Evolutionary conservation across 2,329 filamentous ascomycete genomes (phyloP), one percentile per base, ranked within the genome.

Genomic region (Ophiostoma ips): DNA sequence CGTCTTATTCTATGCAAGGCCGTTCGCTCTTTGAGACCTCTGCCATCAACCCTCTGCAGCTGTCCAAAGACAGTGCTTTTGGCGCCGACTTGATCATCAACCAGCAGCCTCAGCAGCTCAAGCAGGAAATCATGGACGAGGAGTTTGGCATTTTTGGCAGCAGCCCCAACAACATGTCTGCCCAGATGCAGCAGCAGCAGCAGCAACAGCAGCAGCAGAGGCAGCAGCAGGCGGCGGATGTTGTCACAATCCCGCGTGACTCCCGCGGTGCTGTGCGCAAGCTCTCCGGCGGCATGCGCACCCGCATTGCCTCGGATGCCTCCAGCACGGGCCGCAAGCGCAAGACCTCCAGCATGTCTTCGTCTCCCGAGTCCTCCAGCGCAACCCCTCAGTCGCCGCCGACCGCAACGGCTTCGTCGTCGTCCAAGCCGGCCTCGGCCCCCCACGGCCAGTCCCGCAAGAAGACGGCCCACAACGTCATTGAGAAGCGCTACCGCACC

Each of bases 401-500:
- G 15, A 56, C 58, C 1, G 55, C 57, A n/a, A n/a, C n/a, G 11
- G 55, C 58, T 3, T 52, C 55, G 15, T 33, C 48, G 38, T 28
- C 30, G 33, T 41, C 45, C 21, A 36, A 44, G 43, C 53, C 48
- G 46, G 48, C 48, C 24, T 19, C 47, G 24, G 24, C 24, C 19
- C 12, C 35, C 51, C 46, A 47, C 30, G 52, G 52, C 2, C 49
- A 56, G n/a, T 54, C 57, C 21, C 63, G 60, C 21, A 88, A 87
- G 68, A 89, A 88, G 69, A 84, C 83, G 31, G 83, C 84, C 9
- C 85, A 90, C 67, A 89, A 88, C 66, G 84, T 89, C 66, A 87
- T 89, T 56, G 85, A 90, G 66, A 89, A 89, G 68, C 72, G 85
- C 50, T 90, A 89, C 65, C 80, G 85, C 56, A 87, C 82, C 48